These are phyloP conservation scores for Tilletia caries DNA, from an alignment of 1,284 basidiomycete species.

Conservation along the genomic window DNA sequence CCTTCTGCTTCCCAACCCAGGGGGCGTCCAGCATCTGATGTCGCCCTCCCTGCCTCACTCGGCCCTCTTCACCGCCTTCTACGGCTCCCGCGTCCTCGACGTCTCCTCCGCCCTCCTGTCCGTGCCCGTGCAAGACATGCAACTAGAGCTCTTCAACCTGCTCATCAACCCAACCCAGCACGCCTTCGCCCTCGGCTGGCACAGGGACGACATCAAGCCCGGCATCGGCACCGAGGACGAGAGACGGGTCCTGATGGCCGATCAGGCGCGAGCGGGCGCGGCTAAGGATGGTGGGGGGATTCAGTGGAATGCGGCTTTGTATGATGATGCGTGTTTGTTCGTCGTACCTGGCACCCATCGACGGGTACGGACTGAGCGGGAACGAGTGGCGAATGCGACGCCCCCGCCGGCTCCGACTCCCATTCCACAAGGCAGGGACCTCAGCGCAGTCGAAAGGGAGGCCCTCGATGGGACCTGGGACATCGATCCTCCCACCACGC, in stretches of 20 bases:
- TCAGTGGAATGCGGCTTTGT: constrained; percentile 80
- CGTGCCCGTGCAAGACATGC: constrained; percentile 21
- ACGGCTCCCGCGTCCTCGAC: constrained; percentile 30
- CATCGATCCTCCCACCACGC: constrained; percentile 62
- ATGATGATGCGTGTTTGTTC: constrained; percentile 70
- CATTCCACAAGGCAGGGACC: constrained; percentile 11
- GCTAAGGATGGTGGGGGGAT: constrained; percentile 67
- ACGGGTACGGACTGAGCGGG: constrained; percentile 62
- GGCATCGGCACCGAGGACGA: constrained; percentile 68
- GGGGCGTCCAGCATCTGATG: constrained; percentile 59
- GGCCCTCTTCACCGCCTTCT: constrained; percentile 28
- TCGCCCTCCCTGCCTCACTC: constrained; percentile 59
- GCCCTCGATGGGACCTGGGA: constrained; percentile 57
- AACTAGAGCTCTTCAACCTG: constrained; percentile 71
- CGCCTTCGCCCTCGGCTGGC: constrained; percentile 75
- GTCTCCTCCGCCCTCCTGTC: constrained; percentile 30
- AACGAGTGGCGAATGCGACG: constrained; percentile 51
- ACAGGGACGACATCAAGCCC: constrained; percentile 72
- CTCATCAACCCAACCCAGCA: constrained; percentile 69
- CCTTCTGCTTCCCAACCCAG: constrained; percentile 59
- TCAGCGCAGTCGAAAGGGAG: background rate
- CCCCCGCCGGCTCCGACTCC: constrained; percentile 25
- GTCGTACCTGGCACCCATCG: constrained; percentile 71
- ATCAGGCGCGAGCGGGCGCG: background rate
- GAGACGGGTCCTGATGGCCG: constrained; percentile 57